Conservation (phyloP, 768 basidiomycete species). For the Suillus sp. region DNA sequence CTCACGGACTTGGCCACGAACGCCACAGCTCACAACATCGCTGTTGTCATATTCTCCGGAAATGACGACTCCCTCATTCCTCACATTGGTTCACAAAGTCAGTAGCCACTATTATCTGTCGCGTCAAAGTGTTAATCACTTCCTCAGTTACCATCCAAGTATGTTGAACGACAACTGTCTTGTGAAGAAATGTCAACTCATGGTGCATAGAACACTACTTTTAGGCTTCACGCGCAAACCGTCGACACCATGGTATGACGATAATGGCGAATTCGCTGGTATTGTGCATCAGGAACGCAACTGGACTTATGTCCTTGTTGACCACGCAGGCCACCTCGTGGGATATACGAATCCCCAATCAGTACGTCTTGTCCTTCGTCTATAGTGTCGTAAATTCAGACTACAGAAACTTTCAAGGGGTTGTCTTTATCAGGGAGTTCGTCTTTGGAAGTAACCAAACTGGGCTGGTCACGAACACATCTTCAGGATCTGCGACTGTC, state of each 20-base stretch:
- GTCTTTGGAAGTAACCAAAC: conserved; percentile 62
- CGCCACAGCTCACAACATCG: conserved; percentile 50
- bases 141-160: conserved; percentile 59
- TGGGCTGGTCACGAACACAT: conserved; percentile 49
- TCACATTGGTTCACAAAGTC: conserved; percentile 66
- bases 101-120: conserved; percentile 15
- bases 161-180: conserved; percentile 14
- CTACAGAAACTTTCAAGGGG: conserved; percentile 41
- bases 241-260: conserved; percentile 67
- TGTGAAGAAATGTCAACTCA: neutral
- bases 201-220: conserved; percentile 65
- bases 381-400: neutral
- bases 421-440: conserved; percentile 65
- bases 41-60: conserved; percentile 63
- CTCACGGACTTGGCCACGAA: conserved; percentile 68
- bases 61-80: conserved; percentile 70
- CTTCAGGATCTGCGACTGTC: conserved; percentile 32
- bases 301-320: conserved; percentile 46
- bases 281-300: conserved; percentile 76
- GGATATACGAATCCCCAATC: conserved; percentile 38
- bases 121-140: conserved; percentile 12
- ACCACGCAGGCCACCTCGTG: conserved; percentile 44
- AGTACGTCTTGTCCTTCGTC: conserved; percentile 41
- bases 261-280: conserved; percentile 59
- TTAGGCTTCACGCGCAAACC: conserved; percentile 72